Evolutionary conservation across 345 rosid genomes (phyloP).

Genomic region (Bruguiera sexangula): DNA sequence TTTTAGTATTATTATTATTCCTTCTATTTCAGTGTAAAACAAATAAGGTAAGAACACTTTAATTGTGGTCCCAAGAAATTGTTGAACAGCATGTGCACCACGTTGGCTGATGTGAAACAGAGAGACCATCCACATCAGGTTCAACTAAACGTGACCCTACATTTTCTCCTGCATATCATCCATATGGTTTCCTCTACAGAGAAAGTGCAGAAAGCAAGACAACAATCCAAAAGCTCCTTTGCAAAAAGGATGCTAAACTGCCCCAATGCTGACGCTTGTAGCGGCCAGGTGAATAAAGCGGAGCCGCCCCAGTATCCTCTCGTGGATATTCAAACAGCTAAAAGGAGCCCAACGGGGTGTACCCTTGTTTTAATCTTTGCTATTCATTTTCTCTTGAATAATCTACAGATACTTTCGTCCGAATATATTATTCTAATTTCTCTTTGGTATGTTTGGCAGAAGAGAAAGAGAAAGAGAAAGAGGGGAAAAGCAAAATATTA

Average conservation of each 20-base stretch:
- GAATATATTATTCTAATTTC: too few species aligned
- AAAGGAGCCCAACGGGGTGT: neutral
- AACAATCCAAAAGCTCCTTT: conserved; percentile 51
- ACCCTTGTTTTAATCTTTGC: too few species aligned
- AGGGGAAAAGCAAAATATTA: conserved; percentile 9
- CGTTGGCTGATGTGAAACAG: conserved; percentile 32
- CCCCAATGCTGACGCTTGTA: conserved; percentile 55
- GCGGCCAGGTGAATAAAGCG: conserved; percentile 47
- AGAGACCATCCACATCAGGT: conserved; percentile 31
- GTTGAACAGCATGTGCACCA: conserved; percentile 54
- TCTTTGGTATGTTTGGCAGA: neutral
- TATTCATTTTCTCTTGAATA: too few species aligned
- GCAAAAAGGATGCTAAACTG: conserved; percentile 36
- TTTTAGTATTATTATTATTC: too few species aligned
- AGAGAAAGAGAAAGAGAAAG: neutral
- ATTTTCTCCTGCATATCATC: conserved; percentile 26
- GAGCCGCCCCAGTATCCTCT: conserved; percentile 38
- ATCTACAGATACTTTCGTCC: too few species aligned
- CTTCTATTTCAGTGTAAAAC: too few species aligned
- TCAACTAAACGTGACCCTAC: conserved; percentile 24
- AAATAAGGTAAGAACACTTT: too few species aligned
- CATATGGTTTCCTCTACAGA: neutral
- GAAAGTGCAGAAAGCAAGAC: conserved; percentile 4
- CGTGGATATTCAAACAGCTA: neutral
- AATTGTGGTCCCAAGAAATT: neutral